Evolutionary conservation across 257 asterid genomes (phyloP).

Genomic region (Salvia miltiorrhiza): DNA sequence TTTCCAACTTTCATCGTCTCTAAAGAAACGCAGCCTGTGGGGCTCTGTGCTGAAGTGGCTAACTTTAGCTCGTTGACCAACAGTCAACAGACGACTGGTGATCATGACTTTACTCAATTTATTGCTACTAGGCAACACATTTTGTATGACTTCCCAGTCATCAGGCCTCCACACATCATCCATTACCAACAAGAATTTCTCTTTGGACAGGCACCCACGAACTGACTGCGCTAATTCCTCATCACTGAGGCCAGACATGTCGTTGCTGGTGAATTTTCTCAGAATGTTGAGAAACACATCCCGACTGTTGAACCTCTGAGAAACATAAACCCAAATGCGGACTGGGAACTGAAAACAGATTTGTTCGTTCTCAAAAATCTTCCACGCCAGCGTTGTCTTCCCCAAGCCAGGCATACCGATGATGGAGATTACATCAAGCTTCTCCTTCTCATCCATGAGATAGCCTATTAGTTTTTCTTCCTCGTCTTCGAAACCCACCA

Average conservation of each 20-base stretch:
- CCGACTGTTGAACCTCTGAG: conserved; percentile 20
- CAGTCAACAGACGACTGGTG: conserved; percentile 39
- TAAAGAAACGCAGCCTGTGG: conserved; percentile 36
- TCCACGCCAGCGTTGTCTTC: conserved; percentile 38
- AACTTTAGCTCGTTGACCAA: conserved; percentile 29
- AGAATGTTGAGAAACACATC: conserved; percentile 23
- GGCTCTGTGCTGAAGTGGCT: conserved; percentile 14
- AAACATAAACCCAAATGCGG: conserved; percentile 32
- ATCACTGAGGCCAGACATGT: conserved; percentile 23
- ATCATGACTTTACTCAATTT: conserved; percentile 37
- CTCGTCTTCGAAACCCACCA: conserved; percentile 35
- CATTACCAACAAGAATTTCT: conserved; percentile 41
- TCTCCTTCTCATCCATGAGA: conserved; percentile 2
- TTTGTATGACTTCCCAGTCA: conserved; percentile 32
- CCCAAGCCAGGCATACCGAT: conserved; percentile 46
- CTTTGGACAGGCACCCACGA: neutral
- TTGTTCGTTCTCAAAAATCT: neutral
- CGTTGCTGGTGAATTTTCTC: conserved; percentile 15
- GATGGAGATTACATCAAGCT: conserved; percentile 33
- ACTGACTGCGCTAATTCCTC: conserved; percentile 8
- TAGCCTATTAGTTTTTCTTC: neutral
- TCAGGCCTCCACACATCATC: conserved; percentile 55
- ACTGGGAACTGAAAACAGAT: conserved; percentile 20
- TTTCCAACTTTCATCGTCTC: conserved; percentile 32
- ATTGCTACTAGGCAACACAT: conserved; percentile 32